These are phyloP conservation scores for Rugonectria rugulosa DNA, from an alignment of 2,329 filamentous ascomycete species.

Conservation along the genomic window DNA sequence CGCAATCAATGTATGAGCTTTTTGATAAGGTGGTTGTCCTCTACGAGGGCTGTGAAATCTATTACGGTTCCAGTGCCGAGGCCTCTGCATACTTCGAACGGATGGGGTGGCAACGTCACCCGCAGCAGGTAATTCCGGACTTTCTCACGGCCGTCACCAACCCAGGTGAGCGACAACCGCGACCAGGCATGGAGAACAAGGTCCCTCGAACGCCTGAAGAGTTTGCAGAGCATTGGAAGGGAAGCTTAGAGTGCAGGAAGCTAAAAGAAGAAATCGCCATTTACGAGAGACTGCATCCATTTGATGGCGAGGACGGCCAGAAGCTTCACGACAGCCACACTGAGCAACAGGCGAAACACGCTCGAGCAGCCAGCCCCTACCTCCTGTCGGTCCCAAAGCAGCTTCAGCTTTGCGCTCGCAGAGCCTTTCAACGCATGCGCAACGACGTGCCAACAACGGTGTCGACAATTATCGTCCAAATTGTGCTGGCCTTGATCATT, in stretches of 20 bases:
- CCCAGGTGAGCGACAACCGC: slow-evolving; percentile 63
- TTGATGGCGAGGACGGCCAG: slow-evolving; percentile 50
- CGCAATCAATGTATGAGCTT: slow-evolving; percentile 72
- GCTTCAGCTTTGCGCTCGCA: slow-evolving; percentile 57
- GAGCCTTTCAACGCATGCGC: slow-evolving; percentile 61
- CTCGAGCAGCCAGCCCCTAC: slow-evolving; percentile 64
- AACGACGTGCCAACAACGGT: slow-evolving; percentile 58
- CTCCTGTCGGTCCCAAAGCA: slow-evolving; percentile 64
- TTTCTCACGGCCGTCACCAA: slow-evolving; percentile 76
- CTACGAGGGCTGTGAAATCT: slow-evolving; percentile 81
- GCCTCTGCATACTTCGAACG: slow-evolving; percentile 73
- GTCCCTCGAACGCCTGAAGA: slow-evolving; percentile 75
- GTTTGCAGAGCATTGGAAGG: slow-evolving; percentile 61
- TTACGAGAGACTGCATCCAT: slow-evolving; percentile 56
- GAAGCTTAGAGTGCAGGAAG: slow-evolving; percentile 52
- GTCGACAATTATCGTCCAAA: slow-evolving; percentile 54
- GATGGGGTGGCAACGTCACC: slow-evolving; percentile 73
- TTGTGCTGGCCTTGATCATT: slow-evolving; percentile 67
- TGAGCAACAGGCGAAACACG: slow-evolving; percentile 59
- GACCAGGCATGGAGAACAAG: slow-evolving; percentile 64
- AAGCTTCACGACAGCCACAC: slow-evolving; percentile 53
- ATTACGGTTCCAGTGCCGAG: slow-evolving; percentile 72
- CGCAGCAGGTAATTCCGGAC: slow-evolving; percentile 72
- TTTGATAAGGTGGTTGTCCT: slow-evolving; percentile 80
- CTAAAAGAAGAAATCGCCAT: slow-evolving; percentile 57